Base-by-base conservation (phyloP, 441 rosid species). In the Pelargonium australe region DNA sequence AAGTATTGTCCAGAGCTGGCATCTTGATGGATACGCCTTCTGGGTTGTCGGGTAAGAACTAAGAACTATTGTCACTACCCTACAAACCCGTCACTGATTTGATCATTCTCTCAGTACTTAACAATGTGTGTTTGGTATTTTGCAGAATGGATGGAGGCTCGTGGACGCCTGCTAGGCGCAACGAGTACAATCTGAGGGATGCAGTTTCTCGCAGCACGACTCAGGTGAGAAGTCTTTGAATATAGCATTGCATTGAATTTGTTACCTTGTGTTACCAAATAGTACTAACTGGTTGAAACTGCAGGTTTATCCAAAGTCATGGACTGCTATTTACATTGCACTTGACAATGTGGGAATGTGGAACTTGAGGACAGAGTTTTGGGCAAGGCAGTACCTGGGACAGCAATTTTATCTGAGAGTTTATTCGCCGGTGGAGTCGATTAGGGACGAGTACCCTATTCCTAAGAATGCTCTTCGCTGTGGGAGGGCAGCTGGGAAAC, bases 301-400 rank as follows among this genome's bases (percentile, higher is more conserved):
- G 66, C 81, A 87, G 92, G 90, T 87, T 0, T 88, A 88, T 71
- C 90, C 93, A 14, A 82, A 72, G 58, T 88, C 93, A 12, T 88
- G 93, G 90, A 88, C 93, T 9, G 89, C 90, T 0, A 73, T 88
- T 2, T 88, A 88, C 72, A 74, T 88, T 28, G 77, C 85, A 19
- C 77, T 88, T 23, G 93, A 86, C 72, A 88, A 86, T 68, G 87
- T 85, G 47, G 93, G 93, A 60, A 86, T 88, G 86, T 88, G 93
- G 93, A 88, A 88, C 75, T 51, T 88, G 71, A 83, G 93, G 49
- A 79, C 80, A 4, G 85, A 88, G 76, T 80, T 71, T 7, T 88
- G 93, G 93, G 86, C 87, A 0, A 77, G 93, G 67, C 93, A 86
- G 60, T 88, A 88, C 75, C 82, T 88, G 1, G 93, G 90, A 16